Percentiles rank a stretch among this genome's conserved stretches.
These are phyloP conservation scores for Dryadomyces quercivorus DNA, from an alignment of 2,329 filamentous ascomycete species.

Conservation along the genomic window DNA sequence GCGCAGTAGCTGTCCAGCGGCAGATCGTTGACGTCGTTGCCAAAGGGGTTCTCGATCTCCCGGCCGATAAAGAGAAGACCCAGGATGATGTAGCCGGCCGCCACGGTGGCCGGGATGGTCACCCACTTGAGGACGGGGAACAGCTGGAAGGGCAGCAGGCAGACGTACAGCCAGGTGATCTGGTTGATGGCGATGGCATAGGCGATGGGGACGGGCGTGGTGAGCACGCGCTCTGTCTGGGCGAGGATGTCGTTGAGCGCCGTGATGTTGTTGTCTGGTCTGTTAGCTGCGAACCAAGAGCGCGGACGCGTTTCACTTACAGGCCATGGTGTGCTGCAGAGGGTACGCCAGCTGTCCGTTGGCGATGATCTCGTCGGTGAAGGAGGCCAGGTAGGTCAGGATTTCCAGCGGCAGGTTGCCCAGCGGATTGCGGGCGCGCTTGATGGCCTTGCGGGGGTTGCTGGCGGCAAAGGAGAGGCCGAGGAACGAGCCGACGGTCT, in stretches of 20 bases:
- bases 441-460: slow-evolving; percentile 58
- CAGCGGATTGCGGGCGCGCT: slow-evolving; percentile 51
- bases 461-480: slow-evolving; percentile 55
- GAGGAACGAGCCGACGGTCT: slow-evolving; percentile 48
- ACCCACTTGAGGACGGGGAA: slow-evolving; percentile 45
- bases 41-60: slow-evolving; percentile 60
- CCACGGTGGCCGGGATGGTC: slow-evolving; percentile 54
- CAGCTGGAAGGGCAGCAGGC: slow-evolving; percentile 62
- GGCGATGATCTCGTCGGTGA: slow-evolving; percentile 42
- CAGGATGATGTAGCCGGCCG: slow-evolving; percentile 59
- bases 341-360: slow-evolving; percentile 34
- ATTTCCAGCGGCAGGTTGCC: slow-evolving; percentile 64
- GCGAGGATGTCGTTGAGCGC: slow-evolving; percentile 52
- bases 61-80: slow-evolving; percentile 53
- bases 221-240: slow-evolving; percentile 57
- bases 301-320: no score
- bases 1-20: slow-evolving; percentile 52
- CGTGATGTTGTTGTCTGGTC: slow-evolving; percentile 27
- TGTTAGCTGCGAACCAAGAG: no score
- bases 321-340: slow-evolving; percentile 36
- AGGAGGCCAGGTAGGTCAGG: slow-evolving; percentile 49
- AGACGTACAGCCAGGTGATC: slow-evolving; percentile 64
- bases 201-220: slow-evolving; percentile 58
- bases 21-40: slow-evolving; percentile 55
- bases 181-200: slow-evolving; percentile 65